Conservation (phyloP, 1,284 basidiomycete species). For the Ustilago trichophora region DNA sequence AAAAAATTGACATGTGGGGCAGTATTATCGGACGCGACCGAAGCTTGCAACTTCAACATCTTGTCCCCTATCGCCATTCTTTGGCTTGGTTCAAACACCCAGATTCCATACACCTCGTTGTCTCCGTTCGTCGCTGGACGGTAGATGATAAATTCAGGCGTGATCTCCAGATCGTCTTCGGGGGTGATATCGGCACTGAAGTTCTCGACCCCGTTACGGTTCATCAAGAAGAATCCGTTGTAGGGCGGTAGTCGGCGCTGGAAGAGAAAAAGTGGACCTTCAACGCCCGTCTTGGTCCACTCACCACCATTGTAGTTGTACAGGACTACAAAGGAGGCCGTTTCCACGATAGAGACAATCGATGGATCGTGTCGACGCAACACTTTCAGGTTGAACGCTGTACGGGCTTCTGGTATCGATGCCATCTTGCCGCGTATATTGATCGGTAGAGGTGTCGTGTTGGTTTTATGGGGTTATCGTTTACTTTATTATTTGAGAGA, state of each 20-base stretch:
- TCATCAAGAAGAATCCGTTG: slow-evolving; percentile 86
- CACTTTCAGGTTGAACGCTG: slow-evolving; percentile 77
- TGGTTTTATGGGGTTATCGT: no score
- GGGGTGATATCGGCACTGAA: slow-evolving; percentile 79
- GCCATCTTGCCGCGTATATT: no score
- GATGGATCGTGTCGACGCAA: slow-evolving; percentile 80
- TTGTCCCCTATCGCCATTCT: slow-evolving; percentile 73
- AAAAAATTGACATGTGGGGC: no score
- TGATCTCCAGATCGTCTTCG: slow-evolving; percentile 78
- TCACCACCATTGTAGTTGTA: slow-evolving; percentile 65
- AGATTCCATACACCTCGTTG: slow-evolving; percentile 79
- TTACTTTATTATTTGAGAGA: no score
- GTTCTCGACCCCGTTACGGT: slow-evolving; percentile 84
- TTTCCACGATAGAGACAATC: slow-evolving; percentile 81
- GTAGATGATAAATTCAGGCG: slow-evolving; percentile 75
- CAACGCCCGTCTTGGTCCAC: slow-evolving; percentile 79
- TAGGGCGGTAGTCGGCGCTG: slow-evolving; percentile 77
- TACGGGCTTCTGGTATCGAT: slow-evolving; percentile 38
- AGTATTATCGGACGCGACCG: no score
- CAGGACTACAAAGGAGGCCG: slow-evolving; percentile 78
- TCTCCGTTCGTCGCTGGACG: slow-evolving; percentile 71
- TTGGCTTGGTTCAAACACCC: slow-evolving; percentile 79
- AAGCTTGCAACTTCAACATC: slow-evolving; percentile 60
- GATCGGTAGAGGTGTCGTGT: no score
- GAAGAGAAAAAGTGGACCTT: slow-evolving; percentile 88